phyloP scores from a whole-genome alignment of 495 filamentous ascomycete species.

The Tirmania nivea region DNA sequence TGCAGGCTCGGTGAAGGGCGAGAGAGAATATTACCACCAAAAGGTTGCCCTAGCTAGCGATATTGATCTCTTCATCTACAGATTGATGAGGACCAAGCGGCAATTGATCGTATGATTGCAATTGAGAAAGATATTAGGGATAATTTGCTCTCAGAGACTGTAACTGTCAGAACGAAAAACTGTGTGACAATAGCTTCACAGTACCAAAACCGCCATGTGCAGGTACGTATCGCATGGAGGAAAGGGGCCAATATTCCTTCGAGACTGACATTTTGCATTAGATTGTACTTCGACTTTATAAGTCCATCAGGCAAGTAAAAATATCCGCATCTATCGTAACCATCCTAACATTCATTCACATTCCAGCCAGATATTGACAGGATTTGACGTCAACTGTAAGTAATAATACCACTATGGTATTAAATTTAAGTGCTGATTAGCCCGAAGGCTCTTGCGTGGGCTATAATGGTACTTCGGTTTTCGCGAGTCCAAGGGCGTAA shows the following conservation, averaged over 20 bases:
- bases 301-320: conserved; percentile 27
- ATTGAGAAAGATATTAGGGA: conserved; percentile 51
- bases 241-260: no score
- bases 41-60: conserved; percentile 60
- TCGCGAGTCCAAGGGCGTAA: conserved; percentile 37
- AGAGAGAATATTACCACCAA: conserved; percentile 59
- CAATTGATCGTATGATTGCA: conserved; percentile 57
- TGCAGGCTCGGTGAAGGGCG: conserved; percentile 37
- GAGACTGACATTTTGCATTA: conserved; percentile 17
- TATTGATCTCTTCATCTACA: conserved; percentile 67
- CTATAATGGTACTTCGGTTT: conserved; percentile 59
- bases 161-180: conserved; percentile 52
- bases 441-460: conserved; percentile 59
- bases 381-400: conserved; percentile 69
- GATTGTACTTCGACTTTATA: conserved; percentile 68
- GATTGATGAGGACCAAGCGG: conserved; percentile 43
- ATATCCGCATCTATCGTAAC: neutral
- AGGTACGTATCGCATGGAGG: conserved; percentile 17
- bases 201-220: conserved; percentile 61
- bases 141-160: conserved; percentile 52
- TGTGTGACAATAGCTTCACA: conserved; percentile 64
- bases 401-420: conserved; percentile 12
- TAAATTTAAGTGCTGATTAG: conserved; percentile 45
- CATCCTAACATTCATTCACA: conserved; percentile 4
- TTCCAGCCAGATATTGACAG: conserved; percentile 48